phyloP scores from a whole-genome alignment of 305 asterid species.

The Withania somnifera region DNA sequence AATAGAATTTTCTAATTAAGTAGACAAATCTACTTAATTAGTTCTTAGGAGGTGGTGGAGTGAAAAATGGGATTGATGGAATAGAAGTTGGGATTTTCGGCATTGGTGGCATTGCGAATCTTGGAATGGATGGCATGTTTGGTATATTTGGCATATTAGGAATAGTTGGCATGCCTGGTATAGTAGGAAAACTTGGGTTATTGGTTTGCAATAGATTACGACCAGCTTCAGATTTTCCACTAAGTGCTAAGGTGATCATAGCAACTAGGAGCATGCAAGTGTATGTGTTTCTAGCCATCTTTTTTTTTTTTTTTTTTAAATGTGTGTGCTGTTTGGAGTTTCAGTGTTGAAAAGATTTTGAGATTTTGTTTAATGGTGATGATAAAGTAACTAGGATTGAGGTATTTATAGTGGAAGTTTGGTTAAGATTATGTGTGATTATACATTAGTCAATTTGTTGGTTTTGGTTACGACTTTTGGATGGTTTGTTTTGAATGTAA shows the following conservation, averaged over 20 bases:
- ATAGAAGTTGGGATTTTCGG: conserved; percentile 11
- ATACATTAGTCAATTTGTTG: not conserved
- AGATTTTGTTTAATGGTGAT: not conserved
- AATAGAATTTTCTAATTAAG: not conserved
- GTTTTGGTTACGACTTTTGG: conserved; percentile 1
- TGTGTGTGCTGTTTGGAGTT: not conserved
- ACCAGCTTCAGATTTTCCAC: conserved; percentile 9
- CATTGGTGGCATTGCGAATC: conserved; percentile 7
- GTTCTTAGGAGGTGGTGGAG: conserved; percentile 21
- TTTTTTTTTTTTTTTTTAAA: not conserved
- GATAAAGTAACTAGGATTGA: not conserved
- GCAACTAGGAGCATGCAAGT: conserved; percentile 5
- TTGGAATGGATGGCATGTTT: conserved; percentile 7
- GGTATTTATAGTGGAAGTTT: not conserved
- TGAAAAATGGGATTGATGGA: conserved; percentile 8
- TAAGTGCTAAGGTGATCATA: not conserved
- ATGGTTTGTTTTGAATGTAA: conserved; percentile 7
- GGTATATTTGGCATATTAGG: conserved; percentile 1
- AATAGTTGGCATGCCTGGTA: conserved; percentile 11
- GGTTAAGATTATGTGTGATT: not conserved
- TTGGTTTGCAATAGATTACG: conserved; percentile 15
- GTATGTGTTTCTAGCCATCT: conserved; percentile 12
- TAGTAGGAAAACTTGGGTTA: conserved; percentile 9
- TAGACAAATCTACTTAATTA: not conserved
- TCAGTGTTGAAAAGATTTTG: not conserved